Conservation (phyloP, 345 rosid species). For the Eucalyptus sp. region DNA sequence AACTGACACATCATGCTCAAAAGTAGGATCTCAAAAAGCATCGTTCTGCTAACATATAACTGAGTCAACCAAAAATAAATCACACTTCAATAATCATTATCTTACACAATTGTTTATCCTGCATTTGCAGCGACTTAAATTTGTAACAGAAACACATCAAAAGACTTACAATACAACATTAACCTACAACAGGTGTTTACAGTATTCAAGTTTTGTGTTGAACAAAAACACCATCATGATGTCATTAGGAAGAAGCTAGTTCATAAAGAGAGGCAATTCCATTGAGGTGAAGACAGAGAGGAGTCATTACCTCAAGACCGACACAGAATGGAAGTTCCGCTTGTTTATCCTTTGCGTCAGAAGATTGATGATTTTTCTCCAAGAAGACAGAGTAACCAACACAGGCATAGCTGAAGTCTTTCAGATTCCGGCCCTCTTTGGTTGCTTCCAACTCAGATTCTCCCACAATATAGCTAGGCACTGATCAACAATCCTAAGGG, state of each 20-base stretch:
- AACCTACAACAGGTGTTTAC: neutral
- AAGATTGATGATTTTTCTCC: constrained; percentile 10
- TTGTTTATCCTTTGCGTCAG: constrained; percentile 5
- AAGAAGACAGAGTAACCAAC: constrained; percentile 31
- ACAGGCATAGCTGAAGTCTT: constrained; percentile 29
- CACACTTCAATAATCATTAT: neutral
- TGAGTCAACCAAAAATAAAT: neutral
- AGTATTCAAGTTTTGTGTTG: neutral
- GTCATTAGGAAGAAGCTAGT: neutral
- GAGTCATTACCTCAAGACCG: constrained; percentile 26
- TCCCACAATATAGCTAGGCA: constrained; percentile 18
- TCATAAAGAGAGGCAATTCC: neutral
- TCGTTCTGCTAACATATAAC: neutral
- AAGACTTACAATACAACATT: neutral
- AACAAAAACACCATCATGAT: neutral
- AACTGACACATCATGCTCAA: neutral
- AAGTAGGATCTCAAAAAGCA: neutral
- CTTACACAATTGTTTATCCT: neutral
- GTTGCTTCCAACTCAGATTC: constrained; percentile 23
- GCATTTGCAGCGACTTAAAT: neutral
- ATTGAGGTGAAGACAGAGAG: neutral
- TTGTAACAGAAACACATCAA: neutral
- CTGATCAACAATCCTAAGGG: constrained; percentile 1
- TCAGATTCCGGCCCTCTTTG: constrained; percentile 22
- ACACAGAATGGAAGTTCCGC: constrained; percentile 26